Evolutionary conservation across 345 rosid genomes (phyloP), one percentile per base, ranked within the genome.

Genomic region (Arabidopsis thaliana): DNA sequence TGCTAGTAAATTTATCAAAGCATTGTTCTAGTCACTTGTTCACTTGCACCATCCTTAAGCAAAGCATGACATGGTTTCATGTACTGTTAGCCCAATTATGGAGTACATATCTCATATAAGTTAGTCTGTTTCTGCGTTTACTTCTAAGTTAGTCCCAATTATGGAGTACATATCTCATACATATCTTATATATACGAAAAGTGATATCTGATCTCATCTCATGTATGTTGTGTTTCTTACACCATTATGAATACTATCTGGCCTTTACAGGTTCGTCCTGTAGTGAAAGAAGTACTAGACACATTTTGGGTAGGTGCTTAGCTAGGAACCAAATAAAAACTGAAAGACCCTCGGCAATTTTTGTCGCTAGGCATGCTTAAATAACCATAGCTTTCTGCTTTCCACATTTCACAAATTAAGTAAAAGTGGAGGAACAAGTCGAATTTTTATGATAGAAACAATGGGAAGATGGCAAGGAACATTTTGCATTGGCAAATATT

Each of bases 401-500:
- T n/a, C n/a, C n/a, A n/a, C n/a, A n/a, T n/a, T n/a, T n/a, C n/a
- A n/a, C n/a, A n/a, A n/a, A n/a, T n/a, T n/a, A n/a, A n/a, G 46
- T 41, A 25, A 7, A 37, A 16, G 22, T 60, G 32, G 67, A 48
- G 44, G 55, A 53, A 25, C 12, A 9, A 68, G 40, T 45, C 52
- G 13, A 42, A 16, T 11, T 4, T 44, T 30, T 11, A 42, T 44
- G 20, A 11, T 10, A 28, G 11, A 38, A 34, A 41, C 60, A 51
- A 67, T 50, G 32, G 13, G 23, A 32, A 7, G 24, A 32, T 8
- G 56, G n/a, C n/a, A n/a, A n/a, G n/a, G n/a, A n/a, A 49, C 53
- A 53, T 52, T 62, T 69, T 51, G 57, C 69, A 44, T 44, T 62
- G 37, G 60, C 78, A 66, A 48, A 14, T 62, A 49, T 59, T 59